phyloP scores from a whole-genome alignment of 768 basidiomycete species.

The Leccinum uliginosum region DNA sequence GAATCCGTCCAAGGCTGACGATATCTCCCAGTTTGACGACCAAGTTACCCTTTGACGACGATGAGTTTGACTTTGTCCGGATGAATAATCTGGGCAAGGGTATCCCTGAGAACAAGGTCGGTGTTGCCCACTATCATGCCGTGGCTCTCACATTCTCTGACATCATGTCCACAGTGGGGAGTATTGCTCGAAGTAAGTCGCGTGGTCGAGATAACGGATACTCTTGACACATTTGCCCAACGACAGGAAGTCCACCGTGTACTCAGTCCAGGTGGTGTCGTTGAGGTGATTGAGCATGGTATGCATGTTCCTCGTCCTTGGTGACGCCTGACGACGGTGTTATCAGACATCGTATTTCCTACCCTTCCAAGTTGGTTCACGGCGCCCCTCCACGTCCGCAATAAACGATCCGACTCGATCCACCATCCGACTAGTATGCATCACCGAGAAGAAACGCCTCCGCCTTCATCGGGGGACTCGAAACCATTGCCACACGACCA shows the following conservation, averaged over 20 bases:
- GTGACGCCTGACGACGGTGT: background rate
- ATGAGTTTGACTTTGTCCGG: conserved; percentile 80
- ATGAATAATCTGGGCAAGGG: conserved; percentile 60
- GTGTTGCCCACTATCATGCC: background rate
- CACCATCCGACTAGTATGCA: conserved; percentile 48
- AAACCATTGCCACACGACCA: conserved; percentile 56
- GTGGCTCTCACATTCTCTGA: conserved; percentile 3
- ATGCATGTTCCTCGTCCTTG: conserved; percentile 9
- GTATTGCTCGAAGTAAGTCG: conserved; percentile 54
- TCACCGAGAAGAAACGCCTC: conserved; percentile 29
- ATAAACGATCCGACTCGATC: conserved; percentile 44
- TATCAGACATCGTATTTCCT: conserved; percentile 71
- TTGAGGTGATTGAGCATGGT: conserved; percentile 77
- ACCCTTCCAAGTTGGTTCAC: conserved; percentile 75
- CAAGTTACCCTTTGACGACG: conserved; percentile 75
- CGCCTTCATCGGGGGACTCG: conserved; percentile 29
- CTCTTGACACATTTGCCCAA: conserved; percentile 5
- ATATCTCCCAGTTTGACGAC: conserved; percentile 54
- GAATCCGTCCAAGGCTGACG: background rate
- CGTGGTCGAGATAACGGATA: background rate
- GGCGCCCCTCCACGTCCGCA: conserved; percentile 54
- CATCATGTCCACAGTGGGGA: conserved; percentile 48
- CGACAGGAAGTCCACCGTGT: conserved; percentile 70
- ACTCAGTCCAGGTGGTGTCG: conserved; percentile 61
- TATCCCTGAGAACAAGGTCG: conserved; percentile 72